Conservation (phyloP, 345 rosid genomes). For the Tarenaya hassleriana region DNA sequence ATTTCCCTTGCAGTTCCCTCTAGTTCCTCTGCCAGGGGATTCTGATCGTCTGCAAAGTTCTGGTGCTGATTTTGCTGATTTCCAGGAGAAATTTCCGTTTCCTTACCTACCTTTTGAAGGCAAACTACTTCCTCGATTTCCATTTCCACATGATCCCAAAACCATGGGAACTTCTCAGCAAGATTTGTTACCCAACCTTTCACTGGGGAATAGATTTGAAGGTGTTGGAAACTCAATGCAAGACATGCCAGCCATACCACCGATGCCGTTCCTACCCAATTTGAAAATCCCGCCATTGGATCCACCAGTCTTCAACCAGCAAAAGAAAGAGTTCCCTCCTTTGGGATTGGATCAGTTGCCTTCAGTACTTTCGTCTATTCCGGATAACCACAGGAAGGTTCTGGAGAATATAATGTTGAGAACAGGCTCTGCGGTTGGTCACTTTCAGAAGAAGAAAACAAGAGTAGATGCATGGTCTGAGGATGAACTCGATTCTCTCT, state of each 20-base stretch:
- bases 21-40: constrained; percentile 39
- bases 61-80: constrained; percentile 71
- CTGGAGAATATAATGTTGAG: constrained; percentile 92
- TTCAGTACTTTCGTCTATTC: constrained; percentile 51
- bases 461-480: constrained; percentile 90
- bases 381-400: constrained; percentile 93
- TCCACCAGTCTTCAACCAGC: constrained; percentile 52
- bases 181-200: constrained; percentile 67
- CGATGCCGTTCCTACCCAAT: constrained; percentile 67
- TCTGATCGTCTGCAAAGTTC: constrained; percentile 46
- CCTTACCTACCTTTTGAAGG: constrained; percentile 73
- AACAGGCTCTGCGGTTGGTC: constrained; percentile 65
- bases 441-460: constrained; percentile 55
- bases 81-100: constrained; percentile 59
- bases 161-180: constrained; percentile 41
- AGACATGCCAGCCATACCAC: constrained; percentile 62
- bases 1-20: constrained; percentile 51
- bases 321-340: constrained; percentile 58
- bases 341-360: constrained; percentile 78
- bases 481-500: constrained; percentile 97
- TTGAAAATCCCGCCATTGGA: constrained; percentile 72
- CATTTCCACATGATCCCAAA: constrained; percentile 38
- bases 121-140: constrained; percentile 57
- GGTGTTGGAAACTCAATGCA: constrained; percentile 47
- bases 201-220: constrained; percentile 73